These are phyloP conservation scores for Fusarium armeniacum DNA, from an alignment of 2,329 filamentous ascomycete species.

Conservation along the genomic window DNA sequence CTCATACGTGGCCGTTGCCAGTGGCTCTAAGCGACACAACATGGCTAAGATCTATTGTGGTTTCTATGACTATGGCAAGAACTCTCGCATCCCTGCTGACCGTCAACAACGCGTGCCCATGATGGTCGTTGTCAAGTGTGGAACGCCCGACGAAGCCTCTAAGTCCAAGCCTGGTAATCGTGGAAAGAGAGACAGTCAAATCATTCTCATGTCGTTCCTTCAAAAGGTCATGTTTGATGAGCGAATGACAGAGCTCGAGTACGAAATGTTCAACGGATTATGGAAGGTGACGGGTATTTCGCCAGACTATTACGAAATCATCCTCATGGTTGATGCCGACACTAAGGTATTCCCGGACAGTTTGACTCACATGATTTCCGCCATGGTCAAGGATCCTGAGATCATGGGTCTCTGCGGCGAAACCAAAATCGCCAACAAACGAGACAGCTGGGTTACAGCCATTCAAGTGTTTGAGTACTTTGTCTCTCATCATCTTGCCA, in stretches of 20 bases:
- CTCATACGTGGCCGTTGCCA: conserved; percentile 96
- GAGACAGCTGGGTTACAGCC: conserved; percentile 92
- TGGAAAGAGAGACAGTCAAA: conserved; percentile 98
- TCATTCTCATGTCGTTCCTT: conserved; percentile 98
- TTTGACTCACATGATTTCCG: conserved; percentile 97
- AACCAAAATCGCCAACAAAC: conserved; percentile 99
- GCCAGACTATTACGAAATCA: conserved; percentile 96
- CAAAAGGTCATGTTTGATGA: conserved; percentile 99
- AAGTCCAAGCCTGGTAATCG: conserved; percentile 94
- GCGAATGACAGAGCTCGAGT: conserved; percentile 99
- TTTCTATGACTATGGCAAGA: conserved; percentile 94
- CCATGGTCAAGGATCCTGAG: conserved; percentile 98
- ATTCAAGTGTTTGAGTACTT: conserved; percentile 99
- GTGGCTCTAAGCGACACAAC: conserved; percentile 97
- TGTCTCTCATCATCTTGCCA: conserved; percentile 96
- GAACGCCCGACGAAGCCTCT: conserved; percentile 86
- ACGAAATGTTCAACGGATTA: conserved; percentile 99
- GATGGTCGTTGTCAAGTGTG: conserved; percentile 96
- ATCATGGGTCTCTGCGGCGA: conserved; percentile 99
- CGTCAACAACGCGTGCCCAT: conserved; percentile 98
- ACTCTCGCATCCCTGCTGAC: conserved; percentile 82
- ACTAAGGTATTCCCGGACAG: conserved; percentile 99
- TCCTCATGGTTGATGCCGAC: conserved; percentile 99
- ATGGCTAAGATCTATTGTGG: conserved; percentile 99
- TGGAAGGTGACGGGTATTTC: conserved; percentile 99